Conservation (phyloP, 108 stramenopile species). For the Licmophora abbreviata region DNA sequence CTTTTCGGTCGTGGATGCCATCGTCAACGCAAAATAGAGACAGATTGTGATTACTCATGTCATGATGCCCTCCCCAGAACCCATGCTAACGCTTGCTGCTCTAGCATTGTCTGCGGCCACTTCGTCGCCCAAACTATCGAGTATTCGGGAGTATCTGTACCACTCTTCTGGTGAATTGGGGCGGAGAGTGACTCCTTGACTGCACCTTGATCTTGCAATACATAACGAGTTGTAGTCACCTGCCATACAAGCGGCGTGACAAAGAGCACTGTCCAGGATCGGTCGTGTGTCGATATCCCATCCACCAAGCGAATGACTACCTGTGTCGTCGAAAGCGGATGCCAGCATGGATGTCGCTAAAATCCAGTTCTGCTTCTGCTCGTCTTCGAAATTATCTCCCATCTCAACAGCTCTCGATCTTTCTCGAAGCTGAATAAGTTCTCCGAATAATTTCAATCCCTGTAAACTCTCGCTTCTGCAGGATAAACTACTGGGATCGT, state of each 20-base stretch:
- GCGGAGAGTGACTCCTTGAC: conserved; percentile 74
- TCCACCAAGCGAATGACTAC: conserved; percentile 15
- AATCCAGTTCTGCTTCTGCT: conserved; percentile 42
- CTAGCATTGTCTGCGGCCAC: conserved; percentile 74
- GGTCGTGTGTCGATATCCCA: conserved; percentile 75
- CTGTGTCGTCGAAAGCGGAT: conserved; percentile 27
- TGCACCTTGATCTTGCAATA: conserved; percentile 64
- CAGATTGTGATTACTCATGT: too few species aligned
- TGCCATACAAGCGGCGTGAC: conserved; percentile 60
- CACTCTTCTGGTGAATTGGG: conserved; percentile 77
- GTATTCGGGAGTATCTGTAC: conserved; percentile 70
- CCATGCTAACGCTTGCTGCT: conserved; percentile 52
- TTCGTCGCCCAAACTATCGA: conserved; percentile 73
- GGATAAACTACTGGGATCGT: neutral
- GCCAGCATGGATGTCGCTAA: conserved; percentile 32
- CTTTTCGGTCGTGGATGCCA: conserved; percentile 66
- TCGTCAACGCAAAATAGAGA: conserved; percentile 21
- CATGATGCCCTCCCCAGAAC: conserved; percentile 68
- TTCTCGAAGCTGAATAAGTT: conserved; percentile 51
- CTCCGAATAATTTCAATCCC: conserved; percentile 57
- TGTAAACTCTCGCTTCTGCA: conserved; percentile 15
- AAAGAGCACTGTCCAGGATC: conserved; percentile 62
- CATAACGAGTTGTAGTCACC: conserved; percentile 65
- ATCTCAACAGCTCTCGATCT: conserved; percentile 7
- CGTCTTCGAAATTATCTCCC: conserved; percentile 9